Conservation (phyloP, 164 flowering plant genomes). For the Euptelea pleiosperma region DNA sequence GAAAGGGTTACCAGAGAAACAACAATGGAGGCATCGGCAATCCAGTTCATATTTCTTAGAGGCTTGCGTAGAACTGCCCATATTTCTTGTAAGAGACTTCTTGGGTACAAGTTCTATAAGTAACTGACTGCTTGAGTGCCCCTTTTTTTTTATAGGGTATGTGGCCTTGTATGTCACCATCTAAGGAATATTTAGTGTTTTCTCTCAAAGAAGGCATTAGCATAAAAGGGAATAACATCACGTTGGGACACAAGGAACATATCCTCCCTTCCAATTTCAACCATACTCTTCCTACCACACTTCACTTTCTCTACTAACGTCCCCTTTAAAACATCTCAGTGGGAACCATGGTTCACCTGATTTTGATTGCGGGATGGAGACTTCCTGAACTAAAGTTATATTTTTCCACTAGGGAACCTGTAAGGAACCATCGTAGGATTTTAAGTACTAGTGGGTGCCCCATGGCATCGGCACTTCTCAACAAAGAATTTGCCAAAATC, state of each 20-base stretch:
- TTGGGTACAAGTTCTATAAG: background rate
- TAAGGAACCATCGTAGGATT: too few species aligned
- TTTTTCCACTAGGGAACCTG: too few species aligned
- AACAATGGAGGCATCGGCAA: constrained; percentile 22
- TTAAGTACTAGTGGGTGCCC: too few species aligned
- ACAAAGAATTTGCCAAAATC: too few species aligned
- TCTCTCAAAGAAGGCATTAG: constrained; percentile 15
- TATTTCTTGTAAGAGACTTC: background rate
- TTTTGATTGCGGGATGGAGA: too few species aligned
- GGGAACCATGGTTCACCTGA: too few species aligned
- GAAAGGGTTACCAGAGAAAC: constrained; percentile 25
- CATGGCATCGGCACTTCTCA: too few species aligned
- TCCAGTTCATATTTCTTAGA: constrained; percentile 23
- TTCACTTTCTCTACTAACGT: constrained; percentile 25
- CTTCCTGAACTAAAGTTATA: too few species aligned
- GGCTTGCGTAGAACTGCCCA: constrained; percentile 17
- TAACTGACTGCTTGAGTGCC: too few species aligned
- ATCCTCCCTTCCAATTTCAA: constrained; percentile 34
- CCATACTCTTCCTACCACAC: constrained; percentile 19
- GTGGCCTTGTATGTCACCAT: constrained; percentile 10
- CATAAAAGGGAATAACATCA: constrained; percentile 15
- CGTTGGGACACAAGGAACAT: constrained; percentile 21
- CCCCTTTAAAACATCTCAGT: constrained; percentile 14
- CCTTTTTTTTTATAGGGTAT: constrained; percentile 21
- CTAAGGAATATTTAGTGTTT: constrained; percentile 17